phyloP scores from a whole-genome alignment of 1,284 basidiomycete species.

The Malassezia restricta region DNA sequence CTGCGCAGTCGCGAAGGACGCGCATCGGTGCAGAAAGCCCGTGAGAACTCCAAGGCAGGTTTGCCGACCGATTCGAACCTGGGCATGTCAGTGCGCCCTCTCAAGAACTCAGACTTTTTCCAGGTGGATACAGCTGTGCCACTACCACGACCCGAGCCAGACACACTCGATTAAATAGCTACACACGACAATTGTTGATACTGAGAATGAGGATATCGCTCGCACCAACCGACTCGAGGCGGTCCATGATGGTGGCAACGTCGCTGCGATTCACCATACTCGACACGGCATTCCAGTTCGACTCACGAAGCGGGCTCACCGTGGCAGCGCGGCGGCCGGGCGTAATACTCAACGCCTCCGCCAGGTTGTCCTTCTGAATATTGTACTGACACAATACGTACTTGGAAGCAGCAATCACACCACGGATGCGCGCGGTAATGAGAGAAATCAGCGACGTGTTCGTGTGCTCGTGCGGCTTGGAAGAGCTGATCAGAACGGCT shows the following conservation, averaged over 20 bases:
- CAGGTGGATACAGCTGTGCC: conserved; percentile 28
- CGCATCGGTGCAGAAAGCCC: conserved; percentile 20
- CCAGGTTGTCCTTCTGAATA: conserved; percentile 57
- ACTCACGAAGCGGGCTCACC: conserved; percentile 69
- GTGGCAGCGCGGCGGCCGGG: conserved; percentile 84
- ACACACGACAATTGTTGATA: conserved; percentile 87
- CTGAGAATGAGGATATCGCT: conserved; percentile 80
- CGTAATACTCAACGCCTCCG: conserved; percentile 61
- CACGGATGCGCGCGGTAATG: conserved; percentile 77
- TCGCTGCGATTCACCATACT: conserved; percentile 79
- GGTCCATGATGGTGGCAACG: conserved; percentile 81
- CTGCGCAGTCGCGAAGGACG: conserved; percentile 33
- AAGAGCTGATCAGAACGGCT: conserved; percentile 82
- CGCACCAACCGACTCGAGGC: conserved; percentile 67
- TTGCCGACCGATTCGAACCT: neutral
- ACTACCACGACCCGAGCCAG: conserved; percentile 23
- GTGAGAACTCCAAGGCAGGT: neutral
- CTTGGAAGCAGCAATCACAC: conserved; percentile 76
- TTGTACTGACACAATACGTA: conserved; percentile 92
- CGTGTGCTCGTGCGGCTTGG: conserved; percentile 56
- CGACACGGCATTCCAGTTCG: conserved; percentile 77
- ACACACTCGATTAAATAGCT: conserved; percentile 32
- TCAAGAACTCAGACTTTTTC: conserved; percentile 41
- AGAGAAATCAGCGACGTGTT: conserved; percentile 59
- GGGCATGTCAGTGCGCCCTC: conserved; percentile 19